Conservation (phyloP, 169 alveolate species). For the Plasmodium gallinaceum region DNA sequence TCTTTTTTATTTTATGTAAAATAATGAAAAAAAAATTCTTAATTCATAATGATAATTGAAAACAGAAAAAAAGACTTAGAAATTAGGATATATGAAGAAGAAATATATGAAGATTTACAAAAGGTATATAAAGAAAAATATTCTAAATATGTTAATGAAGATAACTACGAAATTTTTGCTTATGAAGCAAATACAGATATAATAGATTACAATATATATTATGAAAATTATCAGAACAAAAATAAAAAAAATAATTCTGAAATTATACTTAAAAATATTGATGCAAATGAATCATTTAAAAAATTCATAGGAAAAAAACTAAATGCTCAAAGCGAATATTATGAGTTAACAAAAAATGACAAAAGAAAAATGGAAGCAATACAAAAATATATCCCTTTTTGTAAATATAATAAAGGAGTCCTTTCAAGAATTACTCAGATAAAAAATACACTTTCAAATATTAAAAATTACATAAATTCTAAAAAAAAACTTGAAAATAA, state of each 20-base stretch:
- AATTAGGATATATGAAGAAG: constrained; percentile 38
- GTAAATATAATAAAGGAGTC: neutral
- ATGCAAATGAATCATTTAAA: constrained; percentile 45
- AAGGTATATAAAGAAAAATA: constrained; percentile 17
- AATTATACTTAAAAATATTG: constrained; percentile 15
- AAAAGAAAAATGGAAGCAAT: neutral
- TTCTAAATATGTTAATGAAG: constrained; percentile 54
- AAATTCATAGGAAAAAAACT: constrained; percentile 53
- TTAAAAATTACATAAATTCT: constrained; percentile 8
- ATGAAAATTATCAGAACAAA: neutral
- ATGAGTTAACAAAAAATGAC: neutral
- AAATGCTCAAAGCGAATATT: neutral
- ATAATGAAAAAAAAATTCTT: no score
- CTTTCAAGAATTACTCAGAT: constrained; percentile 34
- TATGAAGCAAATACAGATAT: constrained; percentile 27
- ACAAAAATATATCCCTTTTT: neutral
- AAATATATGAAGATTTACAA: constrained; percentile 45
- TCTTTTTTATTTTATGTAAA: neutral
- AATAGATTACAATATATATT: neutral
- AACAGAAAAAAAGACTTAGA: constrained; percentile 39
- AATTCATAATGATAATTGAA: constrained; percentile 18
- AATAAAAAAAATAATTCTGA: constrained; percentile 21
- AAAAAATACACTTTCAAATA: constrained; percentile 6
- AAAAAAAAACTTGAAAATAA: neutral
- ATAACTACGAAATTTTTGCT: constrained; percentile 35